Conservation (phyloP, 768 basidiomycete genomes). For the Mycena venus region DNA sequence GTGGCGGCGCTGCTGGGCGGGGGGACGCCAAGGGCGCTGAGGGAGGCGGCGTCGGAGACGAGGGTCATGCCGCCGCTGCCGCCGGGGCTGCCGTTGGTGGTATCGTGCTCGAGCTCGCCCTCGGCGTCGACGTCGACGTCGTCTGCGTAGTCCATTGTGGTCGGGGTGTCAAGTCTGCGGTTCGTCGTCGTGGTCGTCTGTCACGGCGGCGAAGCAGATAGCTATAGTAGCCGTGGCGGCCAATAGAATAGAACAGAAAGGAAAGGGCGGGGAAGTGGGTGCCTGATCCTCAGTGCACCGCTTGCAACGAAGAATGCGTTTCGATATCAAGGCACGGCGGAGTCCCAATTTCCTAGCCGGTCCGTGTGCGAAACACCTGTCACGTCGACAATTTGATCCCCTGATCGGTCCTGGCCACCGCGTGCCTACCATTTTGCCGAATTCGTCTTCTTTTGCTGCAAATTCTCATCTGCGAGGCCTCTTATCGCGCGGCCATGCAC, state of each 20-base stretch:
- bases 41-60: constrained; percentile 1
- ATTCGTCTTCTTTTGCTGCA: too few relatives aligned
- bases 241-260: not conserved
- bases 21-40: not conserved
- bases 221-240: not conserved
- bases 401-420: too few relatives aligned
- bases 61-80: constrained; percentile 15
- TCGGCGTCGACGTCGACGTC: constrained; percentile 16
- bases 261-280: not conserved
- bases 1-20: not conserved
- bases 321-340: not conserved
- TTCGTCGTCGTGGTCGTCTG: not conserved
- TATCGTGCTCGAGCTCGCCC: constrained; percentile 7
- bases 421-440: too few relatives aligned
- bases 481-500: too few relatives aligned
- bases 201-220: too few relatives aligned
- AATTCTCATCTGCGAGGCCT: too few relatives aligned
- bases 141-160: constrained; percentile 2
- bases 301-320: not conserved
- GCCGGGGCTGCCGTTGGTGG: too few relatives aligned
- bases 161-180: not conserved
- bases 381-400: too few relatives aligned
- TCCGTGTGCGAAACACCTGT: too few relatives aligned
- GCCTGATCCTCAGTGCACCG: not conserved
- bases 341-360: not conserved